Evolutionary conservation across 768 basidiomycete genomes (phyloP).

Genomic region (Trametes gibbosa): DNA sequence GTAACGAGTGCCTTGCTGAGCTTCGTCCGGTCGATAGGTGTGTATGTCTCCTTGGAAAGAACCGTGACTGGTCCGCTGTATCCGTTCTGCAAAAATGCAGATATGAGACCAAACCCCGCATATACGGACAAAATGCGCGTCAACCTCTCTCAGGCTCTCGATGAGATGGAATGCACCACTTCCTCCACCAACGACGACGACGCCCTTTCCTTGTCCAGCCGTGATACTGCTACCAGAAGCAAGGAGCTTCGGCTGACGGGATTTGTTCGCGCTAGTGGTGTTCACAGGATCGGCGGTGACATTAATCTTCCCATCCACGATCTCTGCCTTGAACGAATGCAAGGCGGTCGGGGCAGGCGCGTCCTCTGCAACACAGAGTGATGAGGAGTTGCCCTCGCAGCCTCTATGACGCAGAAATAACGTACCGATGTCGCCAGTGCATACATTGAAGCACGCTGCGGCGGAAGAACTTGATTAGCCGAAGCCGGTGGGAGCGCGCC

Average conservation of each 20-base stretch:
- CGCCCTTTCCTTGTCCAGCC: slow-evolving; percentile 43
- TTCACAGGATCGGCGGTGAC: slow-evolving; percentile 67
- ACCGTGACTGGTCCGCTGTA: slow-evolving; percentile 77
- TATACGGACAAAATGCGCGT: slow-evolving; percentile 10
- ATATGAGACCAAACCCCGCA: neutral
- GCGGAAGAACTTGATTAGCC: neutral
- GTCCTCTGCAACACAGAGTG: slow-evolving; percentile 55
- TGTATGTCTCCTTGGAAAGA: slow-evolving; percentile 72
- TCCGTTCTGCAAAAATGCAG: slow-evolving; percentile 52
- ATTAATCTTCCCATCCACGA: slow-evolving; percentile 70
- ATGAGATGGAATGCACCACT: slow-evolving; percentile 73
- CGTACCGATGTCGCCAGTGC: slow-evolving; percentile 77
- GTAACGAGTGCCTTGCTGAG: slow-evolving; percentile 83
- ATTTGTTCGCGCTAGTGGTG: slow-evolving; percentile 65
- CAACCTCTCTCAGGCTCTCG: slow-evolving; percentile 79
- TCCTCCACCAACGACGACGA: slow-evolving; percentile 87
- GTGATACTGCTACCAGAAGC: slow-evolving; percentile 42
- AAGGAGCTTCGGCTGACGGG: slow-evolving; percentile 56
- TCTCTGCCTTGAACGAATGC: slow-evolving; percentile 70
- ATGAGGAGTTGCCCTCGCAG: neutral
- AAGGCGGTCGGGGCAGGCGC: slow-evolving; percentile 80
- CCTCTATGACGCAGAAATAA: neutral
- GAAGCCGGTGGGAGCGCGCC: neutral
- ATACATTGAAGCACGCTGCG: slow-evolving; percentile 83
- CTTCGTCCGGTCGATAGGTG: slow-evolving; percentile 90